These are phyloP conservation scores for Aspergillus sclerotialis DNA, from an alignment of 2,329 filamentous ascomycete genomes.

Conservation along the genomic window DNA sequence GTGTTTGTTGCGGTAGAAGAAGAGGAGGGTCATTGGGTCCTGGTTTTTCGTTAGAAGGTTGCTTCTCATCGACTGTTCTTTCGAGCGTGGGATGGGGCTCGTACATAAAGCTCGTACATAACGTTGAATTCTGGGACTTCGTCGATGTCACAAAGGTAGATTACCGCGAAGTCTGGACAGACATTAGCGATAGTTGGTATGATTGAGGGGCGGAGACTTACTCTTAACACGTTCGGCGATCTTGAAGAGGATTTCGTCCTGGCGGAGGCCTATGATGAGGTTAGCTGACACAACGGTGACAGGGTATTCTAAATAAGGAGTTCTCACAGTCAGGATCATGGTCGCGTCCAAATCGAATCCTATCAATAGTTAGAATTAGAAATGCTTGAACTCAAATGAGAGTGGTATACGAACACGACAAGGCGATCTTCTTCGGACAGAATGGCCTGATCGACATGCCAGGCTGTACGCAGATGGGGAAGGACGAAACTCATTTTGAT, in stretches of 20 bases:
- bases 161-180: constrained; percentile 38
- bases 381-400: constrained; percentile 23
- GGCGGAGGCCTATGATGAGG: constrained; percentile 60
- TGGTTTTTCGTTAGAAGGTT: too few species aligned
- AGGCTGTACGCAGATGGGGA: constrained; percentile 82
- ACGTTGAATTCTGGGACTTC: constrained; percentile 88
- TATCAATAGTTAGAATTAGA: not conserved
- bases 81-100: not conserved
- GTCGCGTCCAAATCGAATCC: constrained; percentile 90
- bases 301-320: not conserved
- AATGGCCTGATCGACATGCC: constrained; percentile 98
- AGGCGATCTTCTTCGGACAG: constrained; percentile 84
- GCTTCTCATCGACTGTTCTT: not conserved
- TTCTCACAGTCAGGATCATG: constrained; percentile 62
- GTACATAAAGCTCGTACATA: constrained; percentile 78
- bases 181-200: constrained; percentile 3
- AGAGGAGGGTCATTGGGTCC: constrained; percentile 83
- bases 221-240: constrained; percentile 89
- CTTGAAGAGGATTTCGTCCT: constrained; percentile 91
- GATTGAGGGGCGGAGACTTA: constrained; percentile 10
- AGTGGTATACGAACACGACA: constrained; percentile 12
- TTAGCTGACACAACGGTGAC: too few species aligned
- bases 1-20: constrained; percentile 86
- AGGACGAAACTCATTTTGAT: constrained; percentile 74
- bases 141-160: constrained; percentile 92